Percentiles rank a stretch among this genome's conserved stretches.
Evolutionary conservation across 2,329 filamentous ascomycete species (phyloP).

Genomic region (Cadophora sp.): DNA sequence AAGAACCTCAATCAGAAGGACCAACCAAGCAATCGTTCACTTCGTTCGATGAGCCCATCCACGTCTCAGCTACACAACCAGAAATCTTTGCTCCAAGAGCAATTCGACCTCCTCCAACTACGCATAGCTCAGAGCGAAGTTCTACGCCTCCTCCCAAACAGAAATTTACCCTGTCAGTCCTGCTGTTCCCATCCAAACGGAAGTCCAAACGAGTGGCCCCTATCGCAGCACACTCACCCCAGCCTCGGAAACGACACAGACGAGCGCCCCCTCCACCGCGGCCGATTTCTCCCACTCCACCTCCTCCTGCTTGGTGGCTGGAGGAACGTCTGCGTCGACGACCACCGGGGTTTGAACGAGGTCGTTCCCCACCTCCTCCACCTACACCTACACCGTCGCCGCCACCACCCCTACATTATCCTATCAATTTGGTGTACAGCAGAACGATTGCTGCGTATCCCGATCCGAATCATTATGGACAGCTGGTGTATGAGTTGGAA

Average conservation of each 20-base stretch:
- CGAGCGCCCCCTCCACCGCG: neutral
- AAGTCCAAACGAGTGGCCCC: neutral
- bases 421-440: neutral
- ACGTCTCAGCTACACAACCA: neutral
- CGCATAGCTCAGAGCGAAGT: neutral
- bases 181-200: neutral
- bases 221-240: too few species aligned
- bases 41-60: neutral
- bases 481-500: neutral
- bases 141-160: neutral
- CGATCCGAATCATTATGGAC: neutral
- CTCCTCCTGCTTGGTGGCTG: slow-evolving; percentile 9
- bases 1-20: neutral
- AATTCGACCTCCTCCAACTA: neutral
- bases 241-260: slow-evolving; percentile 5
- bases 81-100: too few species aligned
- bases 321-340: slow-evolving; percentile 4
- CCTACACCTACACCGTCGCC: neutral
- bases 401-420: neutral
- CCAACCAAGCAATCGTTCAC: neutral
- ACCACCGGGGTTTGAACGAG: neutral
- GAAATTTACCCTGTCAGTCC: neutral
- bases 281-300: neutral
- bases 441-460: neutral
- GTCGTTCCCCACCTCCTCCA: neutral